Conservation (phyloP, 1,284 basidiomycete genomes). For the Mrakiaceae sp. region DNA sequence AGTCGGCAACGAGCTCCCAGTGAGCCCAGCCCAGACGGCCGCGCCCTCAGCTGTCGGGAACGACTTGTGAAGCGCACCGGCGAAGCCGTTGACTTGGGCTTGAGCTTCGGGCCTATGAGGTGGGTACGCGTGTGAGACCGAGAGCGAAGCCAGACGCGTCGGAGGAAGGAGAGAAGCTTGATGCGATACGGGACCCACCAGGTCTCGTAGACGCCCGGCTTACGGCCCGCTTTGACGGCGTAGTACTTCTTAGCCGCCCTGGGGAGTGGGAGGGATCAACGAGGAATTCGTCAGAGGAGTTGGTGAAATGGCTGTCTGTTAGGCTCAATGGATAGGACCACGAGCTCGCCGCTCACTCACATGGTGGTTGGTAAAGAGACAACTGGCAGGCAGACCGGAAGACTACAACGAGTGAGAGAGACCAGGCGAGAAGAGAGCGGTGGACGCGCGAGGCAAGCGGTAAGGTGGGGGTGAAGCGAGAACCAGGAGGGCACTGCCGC, state of each 20-base stretch:
- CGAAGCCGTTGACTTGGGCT: not conserved
- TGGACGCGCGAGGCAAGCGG: not conserved
- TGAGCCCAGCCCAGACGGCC: no score
- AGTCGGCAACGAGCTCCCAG: no score
- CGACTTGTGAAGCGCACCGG: constrained; percentile 29
- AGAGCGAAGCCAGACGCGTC: not conserved
- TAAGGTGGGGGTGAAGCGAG: not conserved
- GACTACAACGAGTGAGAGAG: not conserved
- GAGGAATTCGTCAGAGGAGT: not conserved
- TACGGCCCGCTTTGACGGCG: not conserved
- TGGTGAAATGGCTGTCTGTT: not conserved
- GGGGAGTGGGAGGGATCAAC: not conserved
- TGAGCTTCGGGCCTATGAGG: not conserved
- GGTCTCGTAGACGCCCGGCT: constrained; percentile 1
- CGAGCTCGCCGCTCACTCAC: not conserved
- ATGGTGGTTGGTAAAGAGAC: not conserved
- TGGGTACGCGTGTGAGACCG: no score
- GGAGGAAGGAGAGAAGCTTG: not conserved
- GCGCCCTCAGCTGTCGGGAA: constrained; percentile 27
- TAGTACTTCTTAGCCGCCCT: constrained; percentile 6
- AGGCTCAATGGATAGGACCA: no score
- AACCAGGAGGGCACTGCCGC: not conserved
- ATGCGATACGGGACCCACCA: not conserved
- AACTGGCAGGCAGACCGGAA: not conserved
- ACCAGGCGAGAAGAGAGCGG: not conserved